Evolutionary conservation across 2,329 filamentous ascomycete genomes (phyloP), one percentile per base, ranked within the genome.

Genomic region (Ophiostoma montium): DNA sequence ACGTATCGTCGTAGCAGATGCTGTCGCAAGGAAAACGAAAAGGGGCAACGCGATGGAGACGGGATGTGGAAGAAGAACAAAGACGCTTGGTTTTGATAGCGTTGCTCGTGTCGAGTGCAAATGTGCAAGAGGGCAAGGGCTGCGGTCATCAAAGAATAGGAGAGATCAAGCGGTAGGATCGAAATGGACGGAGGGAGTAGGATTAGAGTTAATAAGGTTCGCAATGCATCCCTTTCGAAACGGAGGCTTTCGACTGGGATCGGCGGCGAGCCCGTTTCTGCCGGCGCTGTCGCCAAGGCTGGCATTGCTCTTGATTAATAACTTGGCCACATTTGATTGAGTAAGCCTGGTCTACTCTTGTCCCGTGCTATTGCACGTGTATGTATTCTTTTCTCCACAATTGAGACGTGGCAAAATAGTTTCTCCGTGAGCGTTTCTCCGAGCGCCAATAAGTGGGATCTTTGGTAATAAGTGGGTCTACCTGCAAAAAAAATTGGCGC

Each of bases 161-260:
- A 30, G 21, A 23, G 11, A 16, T 42, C 8, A 27, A 15, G 23
- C 16, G 39, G 16, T 42, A 9, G 39, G 16, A 21, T 42, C n/a
- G n/a, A n/a, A n/a, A n/a, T n/a, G n/a, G n/a, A n/a, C n/a, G n/a
- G n/a, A n/a, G n/a, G n/a, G n/a, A n/a, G n/a, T n/a, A n/a, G n/a
- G n/a, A n/a, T 41, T 41, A 27, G 12, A 41, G 36, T 41, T 41
- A 35, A 35, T n/a, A n/a, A 21, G 35, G 35, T n/a, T 35, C 3
- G 5, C n/a, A 7, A 13, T 16, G n/a, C 13, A 35, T 18, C 16
- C 15, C 35, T 35, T 35, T 35, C 35, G 18, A 27, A 48, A 49
- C 46, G 36, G 45, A 50, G 44, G 35, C 19, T 31, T 27, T 48
- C 47, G 50, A 50, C 46, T 48, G 35, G 35, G 49, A 47, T 52